Percentiles rank a stretch among this genome's conserved stretches.
phyloP scores from a whole-genome alignment of 1,284 basidiomycete genomes.

The Austropuccinia psidii region DNA sequence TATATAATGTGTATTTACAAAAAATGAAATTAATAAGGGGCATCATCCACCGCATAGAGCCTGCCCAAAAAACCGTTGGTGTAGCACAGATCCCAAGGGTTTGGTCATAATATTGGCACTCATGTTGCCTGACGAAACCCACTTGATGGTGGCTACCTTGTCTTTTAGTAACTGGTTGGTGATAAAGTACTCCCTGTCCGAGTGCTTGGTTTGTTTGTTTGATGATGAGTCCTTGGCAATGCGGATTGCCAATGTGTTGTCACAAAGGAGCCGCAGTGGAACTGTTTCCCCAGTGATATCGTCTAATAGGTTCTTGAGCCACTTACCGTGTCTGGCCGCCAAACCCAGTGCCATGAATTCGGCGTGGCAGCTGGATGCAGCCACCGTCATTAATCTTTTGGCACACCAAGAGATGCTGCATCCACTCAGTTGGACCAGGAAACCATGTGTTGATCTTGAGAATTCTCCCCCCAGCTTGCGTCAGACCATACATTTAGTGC shows the following conservation, averaged over 20 bases:
- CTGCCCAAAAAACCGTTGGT: background rate
- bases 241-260: background rate
- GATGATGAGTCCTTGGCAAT: background rate
- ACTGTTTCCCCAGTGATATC: background rate
- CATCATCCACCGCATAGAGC: too few species aligned
- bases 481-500: background rate
- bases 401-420: background rate
- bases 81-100: background rate
- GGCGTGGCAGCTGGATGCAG: background rate
- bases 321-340: background rate
- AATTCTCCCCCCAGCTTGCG: slow-evolving; percentile 10
- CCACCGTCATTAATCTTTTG: background rate
- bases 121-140: background rate
- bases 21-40: too few species aligned
- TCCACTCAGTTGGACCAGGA: background rate
- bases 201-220: background rate
- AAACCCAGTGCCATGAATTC: background rate
- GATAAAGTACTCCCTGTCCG: background rate
- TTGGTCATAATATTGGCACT: slow-evolving; percentile 10
- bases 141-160: background rate
- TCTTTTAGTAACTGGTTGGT: background rate
- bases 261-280: background rate
- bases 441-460: background rate
- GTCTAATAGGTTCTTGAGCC: background rate
- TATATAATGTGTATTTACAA: too few species aligned